phyloP scores from a whole-genome alignment of 139 green algal species.

The Coelastrella sp. region DNA sequence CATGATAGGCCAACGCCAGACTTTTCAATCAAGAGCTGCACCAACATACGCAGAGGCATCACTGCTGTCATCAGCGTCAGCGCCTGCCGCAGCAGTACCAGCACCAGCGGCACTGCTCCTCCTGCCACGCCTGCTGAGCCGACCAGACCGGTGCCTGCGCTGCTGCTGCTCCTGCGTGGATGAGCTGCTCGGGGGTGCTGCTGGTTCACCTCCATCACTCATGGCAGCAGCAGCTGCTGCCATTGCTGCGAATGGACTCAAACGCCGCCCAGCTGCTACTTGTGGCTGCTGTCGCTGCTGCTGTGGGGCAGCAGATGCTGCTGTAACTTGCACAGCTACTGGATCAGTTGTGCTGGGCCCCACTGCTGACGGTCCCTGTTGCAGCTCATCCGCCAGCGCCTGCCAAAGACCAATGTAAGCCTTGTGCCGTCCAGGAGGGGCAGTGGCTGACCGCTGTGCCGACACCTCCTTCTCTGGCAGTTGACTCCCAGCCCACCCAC shows the following conservation, averaged over 20 bases:
- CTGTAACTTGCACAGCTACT: constrained; percentile 12
- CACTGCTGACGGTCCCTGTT: constrained; percentile 25
- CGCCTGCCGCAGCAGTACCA: not conserved
- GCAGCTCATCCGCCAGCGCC: constrained; percentile 28
- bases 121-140: constrained; percentile 14
- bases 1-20: too few relatives aligned
- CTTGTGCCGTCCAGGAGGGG: constrained; percentile 5
- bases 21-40: not conserved
- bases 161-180: constrained; percentile 1
- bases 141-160: not conserved
- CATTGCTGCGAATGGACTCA: constrained; percentile 16
- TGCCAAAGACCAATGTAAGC: constrained; percentile 40
- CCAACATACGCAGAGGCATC: constrained; percentile 33
- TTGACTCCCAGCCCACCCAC: not conserved
- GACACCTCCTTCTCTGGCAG: not conserved
- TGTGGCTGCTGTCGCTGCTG: constrained; percentile 14
- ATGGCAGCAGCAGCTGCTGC: not conserved
- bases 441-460: constrained; percentile 6
- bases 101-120: constrained; percentile 1
- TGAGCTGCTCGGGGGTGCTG: not conserved
- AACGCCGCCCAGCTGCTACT: not conserved
- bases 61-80: constrained; percentile 26
- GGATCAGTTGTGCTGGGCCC: not conserved
- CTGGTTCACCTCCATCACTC: not conserved
- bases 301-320: not conserved